Base-by-base conservation (phyloP, 176 grass and related monocot species). In the Urochloa ruziziensis region DNA sequence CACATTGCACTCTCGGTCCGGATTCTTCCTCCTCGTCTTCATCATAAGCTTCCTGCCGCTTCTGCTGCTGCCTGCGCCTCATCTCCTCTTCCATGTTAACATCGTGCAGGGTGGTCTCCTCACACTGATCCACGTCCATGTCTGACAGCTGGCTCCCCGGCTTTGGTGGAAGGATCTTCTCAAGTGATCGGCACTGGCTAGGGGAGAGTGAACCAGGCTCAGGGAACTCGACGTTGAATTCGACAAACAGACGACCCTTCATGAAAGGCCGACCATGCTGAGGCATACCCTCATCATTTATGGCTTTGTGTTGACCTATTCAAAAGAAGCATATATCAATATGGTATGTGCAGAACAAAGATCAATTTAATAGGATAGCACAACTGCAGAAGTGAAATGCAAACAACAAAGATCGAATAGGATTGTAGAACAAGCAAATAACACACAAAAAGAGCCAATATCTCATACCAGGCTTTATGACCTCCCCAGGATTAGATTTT, bases 221-320 rank as follows among this genome's bases (percentile, higher is more conserved):
- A 4, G 93, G 93, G 81, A 99, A 96, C 67, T 94, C 86, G 0
- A 99, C 91, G 8, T 80, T 92, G 86, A 99, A 99, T 75, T 96
- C 85, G 44, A 99, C 87, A 68, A 87, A 99, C 33, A 99, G 84
- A 23, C 87, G 82, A 1, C 93, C 97, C 71, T 99, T 99, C 91
- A 96, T 96, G 89, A 94, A 99, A 10, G 93, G 93, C 8, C 91
- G 89, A 6, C 91, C 89, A 67, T 92, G 93, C 65, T 96, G 87
- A 30, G 97, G 97, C 97, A 99, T 96, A 6, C 97, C 97, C 82
- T 99, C 93, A 3, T 99, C 97, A 63, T 99, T 90, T 42, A 96
- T 94, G 46, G 89, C 97, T 84, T 96, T 94, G 73, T 89, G 83
- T 89, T 96, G 93, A 49, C 89, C 89, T 99, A 81, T 82, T 73